Evolutionary conservation across 2,329 filamentous ascomycete species (phyloP), one percentile per base, ranked within the genome.

Genomic region (Fusarium falciforme): DNA sequence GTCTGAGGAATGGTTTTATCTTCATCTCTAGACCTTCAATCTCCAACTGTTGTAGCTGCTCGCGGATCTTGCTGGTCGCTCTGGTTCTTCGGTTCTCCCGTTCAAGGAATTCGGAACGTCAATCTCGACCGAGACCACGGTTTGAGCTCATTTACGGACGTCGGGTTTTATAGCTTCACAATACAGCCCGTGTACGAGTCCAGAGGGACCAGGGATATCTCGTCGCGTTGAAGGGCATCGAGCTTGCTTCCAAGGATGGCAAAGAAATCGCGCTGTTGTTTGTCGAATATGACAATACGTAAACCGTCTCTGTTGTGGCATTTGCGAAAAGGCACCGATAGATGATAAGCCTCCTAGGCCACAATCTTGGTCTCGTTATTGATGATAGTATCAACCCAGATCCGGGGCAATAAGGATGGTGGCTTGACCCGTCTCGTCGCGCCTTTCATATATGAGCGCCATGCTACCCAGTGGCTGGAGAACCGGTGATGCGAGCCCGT

Each of bases 301-400:
- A 25, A 29, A 16, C 22, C 49, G 17, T 33, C 29, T 44, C 14
- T 27, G 29, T 14, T 36, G 33, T 6, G 12, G 59, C 16, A n/a
- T 38, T 38, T 52, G 20, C 14, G 31, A 7, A 14, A 38, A 17
- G 27, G 17, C 20, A 40, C 17, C 36, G 36, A 57, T 17, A 36
- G 61, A 35, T 57, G 33, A 16, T 57, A 64, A 6, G 61, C 61
- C 29, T 58, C 52, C 52, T 58, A 64, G 17, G 61, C 52, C 38
- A 64, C 61, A 47, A 64, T 57, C 36, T 58, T 64, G 22, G 61
- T 58, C 6, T 57, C 61, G 6, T 64, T 17, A 27, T 58, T 64
- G 6, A 57, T 29, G 16, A 64, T 35, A 6, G 38, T 57, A 27
- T 58, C 49, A 17, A 31, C 49, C 49, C n/a, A 64, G 17, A 64